Evolutionary conservation across 306 rosid species (phyloP), one percentile per base, ranked within the genome.

Genomic region (Morella rubra): DNA sequence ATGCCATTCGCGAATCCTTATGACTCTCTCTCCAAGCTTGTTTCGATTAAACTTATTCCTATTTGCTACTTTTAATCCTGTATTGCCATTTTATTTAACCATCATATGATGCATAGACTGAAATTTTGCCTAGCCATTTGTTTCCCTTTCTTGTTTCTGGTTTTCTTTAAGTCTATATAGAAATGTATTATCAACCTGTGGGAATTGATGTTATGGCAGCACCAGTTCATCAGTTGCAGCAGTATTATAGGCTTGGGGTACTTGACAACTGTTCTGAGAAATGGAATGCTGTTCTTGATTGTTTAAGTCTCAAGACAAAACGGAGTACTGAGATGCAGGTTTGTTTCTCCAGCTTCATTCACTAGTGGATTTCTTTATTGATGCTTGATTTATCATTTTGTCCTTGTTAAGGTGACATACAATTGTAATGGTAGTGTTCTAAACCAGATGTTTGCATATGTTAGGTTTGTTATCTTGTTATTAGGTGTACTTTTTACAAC

Each of bases 181-280:
- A 10, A 52, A 24, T 40, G 10, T 78, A 24, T 55, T 41, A 53
- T 56, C 44, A 10, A 64, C 72, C 20, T 73, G 52, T 78, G 72
- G 56, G 64, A 18, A 14, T 69, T 81, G 13, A 20, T 76, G 51
- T 58, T 70, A 18, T 83, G 79, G 72, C 91, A 91, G 98, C 96
- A 59, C 97, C 97, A 6, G 95, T 94, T 75, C 89, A 94, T 87
- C 97, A 94, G 84, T 74, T 94, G 96, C 90, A 91, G 86, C 97
- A 91, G 73, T 91, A 91, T 82, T 94, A 92, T 73, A 86, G 98
- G 86, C 66, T 90, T 66, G 97, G 98, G 24, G 42, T 52, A 70
- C 87, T 94, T 65, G 97, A 94, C 77, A 89, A 86, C 82, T 94
- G 98, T 80, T 56, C 77, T 7, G 71, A 70, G 24, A 88, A 94